These are phyloP conservation scores for Leucosporidium yakuticum DNA, from an alignment of 768 basidiomycete genomes.

Conservation along the genomic window DNA sequence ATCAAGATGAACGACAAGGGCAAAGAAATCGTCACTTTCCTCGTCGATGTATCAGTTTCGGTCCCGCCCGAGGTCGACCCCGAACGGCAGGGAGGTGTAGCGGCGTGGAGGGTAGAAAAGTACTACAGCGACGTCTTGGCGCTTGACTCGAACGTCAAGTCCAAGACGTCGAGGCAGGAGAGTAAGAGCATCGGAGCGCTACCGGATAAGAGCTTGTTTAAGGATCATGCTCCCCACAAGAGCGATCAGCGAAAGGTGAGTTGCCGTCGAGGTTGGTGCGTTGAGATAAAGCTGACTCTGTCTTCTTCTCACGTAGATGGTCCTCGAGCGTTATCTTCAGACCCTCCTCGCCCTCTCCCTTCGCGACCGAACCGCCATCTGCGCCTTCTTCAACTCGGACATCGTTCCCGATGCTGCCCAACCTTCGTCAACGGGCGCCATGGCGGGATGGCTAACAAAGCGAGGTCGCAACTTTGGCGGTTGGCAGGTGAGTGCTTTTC, in stretches of 20 bases:
- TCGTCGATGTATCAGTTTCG: conserved; percentile 57
- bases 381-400: conserved; percentile 87
- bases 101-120: conserved; percentile 71
- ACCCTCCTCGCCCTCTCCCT: conserved; percentile 72
- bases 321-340: conserved; percentile 76
- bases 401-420: conserved; percentile 64
- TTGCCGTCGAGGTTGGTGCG: not conserved
- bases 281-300: not conserved
- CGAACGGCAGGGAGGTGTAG: not conserved
- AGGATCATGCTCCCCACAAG: conserved; percentile 87
- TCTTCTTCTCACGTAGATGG: conserved; percentile 34
- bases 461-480: conserved; percentile 96
- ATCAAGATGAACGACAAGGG: conserved; percentile 84
- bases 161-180: conserved; percentile 51
- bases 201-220: conserved; percentile 92
- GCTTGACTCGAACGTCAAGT: conserved; percentile 71
- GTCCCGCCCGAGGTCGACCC: conserved; percentile 26
- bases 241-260: conserved; percentile 91
- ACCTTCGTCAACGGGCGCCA: conserved; percentile 42
- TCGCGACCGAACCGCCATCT: conserved; percentile 81
- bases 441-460: conserved; percentile 67
- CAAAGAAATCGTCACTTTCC: conserved; percentile 85
- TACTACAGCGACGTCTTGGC: conserved; percentile 86
- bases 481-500: conserved; percentile 36
- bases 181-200: conserved; percentile 59